Conservation (phyloP, 2,329 filamentous ascomycete species). For the Colletotrichum gigasporum region DNA sequence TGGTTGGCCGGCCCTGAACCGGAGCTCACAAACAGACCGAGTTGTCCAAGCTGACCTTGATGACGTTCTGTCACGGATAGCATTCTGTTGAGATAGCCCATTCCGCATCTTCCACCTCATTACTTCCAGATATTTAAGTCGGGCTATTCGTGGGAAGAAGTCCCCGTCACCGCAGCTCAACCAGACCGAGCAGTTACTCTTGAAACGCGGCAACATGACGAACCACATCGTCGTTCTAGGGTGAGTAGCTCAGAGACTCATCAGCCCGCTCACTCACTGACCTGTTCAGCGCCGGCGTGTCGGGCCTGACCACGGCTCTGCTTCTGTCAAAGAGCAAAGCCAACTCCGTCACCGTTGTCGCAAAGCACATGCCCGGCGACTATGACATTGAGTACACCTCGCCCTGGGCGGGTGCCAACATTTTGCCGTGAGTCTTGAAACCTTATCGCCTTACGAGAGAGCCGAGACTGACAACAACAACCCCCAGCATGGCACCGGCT, state of each 20-base stretch:
- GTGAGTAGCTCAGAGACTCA: constrained; percentile 36
- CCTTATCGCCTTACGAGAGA: not conserved
- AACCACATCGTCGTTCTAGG: constrained; percentile 58
- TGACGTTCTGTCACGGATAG: not conserved
- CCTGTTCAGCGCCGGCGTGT: constrained; percentile 55
- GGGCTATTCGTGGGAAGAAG: too few species aligned
- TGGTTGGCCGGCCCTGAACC: not conserved
- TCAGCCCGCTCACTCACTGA: not conserved
- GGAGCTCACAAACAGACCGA: not conserved
- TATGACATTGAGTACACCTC: constrained; percentile 86
- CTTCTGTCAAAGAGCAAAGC: constrained; percentile 54
- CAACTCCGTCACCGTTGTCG: constrained; percentile 51
- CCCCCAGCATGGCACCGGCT: constrained; percentile 44
- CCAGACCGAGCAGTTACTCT: not conserved
- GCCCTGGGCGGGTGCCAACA: constrained; percentile 83
- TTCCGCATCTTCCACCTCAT: too few species aligned
- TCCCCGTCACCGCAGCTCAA: not conserved
- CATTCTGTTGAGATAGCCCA: not conserved
- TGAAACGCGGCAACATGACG: constrained; percentile 49
- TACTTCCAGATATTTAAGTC: too few species aligned
- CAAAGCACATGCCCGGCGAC: constrained; percentile 88
- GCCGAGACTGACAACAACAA: not conserved
- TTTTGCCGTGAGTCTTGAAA: constrained; percentile 66
- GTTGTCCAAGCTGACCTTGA: not conserved
- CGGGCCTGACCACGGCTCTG: constrained; percentile 60